Conservation (phyloP, 768 basidiomycete genomes). For the Gautieria morchelliformis region DNA sequence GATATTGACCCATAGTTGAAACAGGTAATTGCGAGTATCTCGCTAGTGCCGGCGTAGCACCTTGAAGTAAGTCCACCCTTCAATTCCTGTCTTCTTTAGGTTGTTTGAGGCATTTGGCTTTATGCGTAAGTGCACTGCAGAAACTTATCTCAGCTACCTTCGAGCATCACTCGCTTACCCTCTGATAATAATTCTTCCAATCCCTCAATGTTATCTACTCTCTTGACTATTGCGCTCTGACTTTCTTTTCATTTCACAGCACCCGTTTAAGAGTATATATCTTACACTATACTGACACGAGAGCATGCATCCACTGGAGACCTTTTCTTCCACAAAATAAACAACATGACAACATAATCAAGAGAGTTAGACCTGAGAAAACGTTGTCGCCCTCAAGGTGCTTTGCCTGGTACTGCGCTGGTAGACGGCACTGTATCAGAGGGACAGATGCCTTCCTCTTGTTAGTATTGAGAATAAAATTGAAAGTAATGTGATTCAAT, state of each 20-base stretch:
- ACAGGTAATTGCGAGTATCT: not conserved
- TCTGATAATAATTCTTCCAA: not conserved
- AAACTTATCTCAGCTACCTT: conserved; percentile 9
- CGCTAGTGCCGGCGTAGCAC: not conserved
- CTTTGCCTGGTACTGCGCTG: too few species aligned
- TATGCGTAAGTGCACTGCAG: conserved; percentile 5
- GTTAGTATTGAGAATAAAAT: too few species aligned
- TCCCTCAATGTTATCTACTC: not conserved
- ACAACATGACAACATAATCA: too few species aligned
- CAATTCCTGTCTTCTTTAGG: not conserved
- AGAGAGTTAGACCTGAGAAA: too few species aligned
- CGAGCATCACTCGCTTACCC: conserved; percentile 4
- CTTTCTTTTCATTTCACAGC: not conserved
- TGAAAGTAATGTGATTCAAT: too few species aligned
- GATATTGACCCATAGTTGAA: not conserved
- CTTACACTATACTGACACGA: too few species aligned
- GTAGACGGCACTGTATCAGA: too few species aligned
- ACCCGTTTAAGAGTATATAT: not conserved
- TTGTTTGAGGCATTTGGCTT: conserved; percentile 11
- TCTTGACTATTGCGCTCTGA: not conserved
- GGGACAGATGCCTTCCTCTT: too few species aligned
- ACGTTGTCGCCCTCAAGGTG: too few species aligned
- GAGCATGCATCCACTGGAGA: too few species aligned
- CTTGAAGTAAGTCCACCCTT: not conserved
- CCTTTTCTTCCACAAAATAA: too few species aligned